These are phyloP conservation scores for Acer saccharum DNA, from an alignment of 345 rosid species.

Conservation along the genomic window DNA sequence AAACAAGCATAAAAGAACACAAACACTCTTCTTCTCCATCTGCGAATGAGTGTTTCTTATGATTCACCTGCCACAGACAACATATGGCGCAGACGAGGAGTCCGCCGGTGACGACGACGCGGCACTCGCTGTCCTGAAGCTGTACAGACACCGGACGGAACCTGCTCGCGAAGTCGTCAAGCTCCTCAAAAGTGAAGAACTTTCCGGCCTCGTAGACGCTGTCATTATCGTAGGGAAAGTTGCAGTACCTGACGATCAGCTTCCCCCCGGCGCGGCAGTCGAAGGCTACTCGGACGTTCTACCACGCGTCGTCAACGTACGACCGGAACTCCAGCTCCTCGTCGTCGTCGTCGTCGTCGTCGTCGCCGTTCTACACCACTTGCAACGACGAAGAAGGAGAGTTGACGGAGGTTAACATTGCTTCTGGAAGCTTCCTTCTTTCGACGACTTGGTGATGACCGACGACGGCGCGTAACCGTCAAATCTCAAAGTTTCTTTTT, in stretches of 20 bases:
- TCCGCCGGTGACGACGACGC: conserved; percentile 19
- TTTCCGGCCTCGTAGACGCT: conserved; percentile 16
- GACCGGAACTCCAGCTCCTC: conserved; percentile 34
- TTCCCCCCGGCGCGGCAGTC: conserved; percentile 22
- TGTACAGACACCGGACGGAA: conserved; percentile 44
- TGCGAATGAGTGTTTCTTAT: no score
- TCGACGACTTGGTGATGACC: no score
- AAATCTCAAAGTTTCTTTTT: no score
- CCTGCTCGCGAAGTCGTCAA: conserved; percentile 29
- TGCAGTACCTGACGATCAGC: conserved; percentile 29
- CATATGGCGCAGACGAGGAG: conserved; percentile 38
- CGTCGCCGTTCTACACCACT: neutral
- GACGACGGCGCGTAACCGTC: no score
- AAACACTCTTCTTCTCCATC: no score
- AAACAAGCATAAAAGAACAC: no score
- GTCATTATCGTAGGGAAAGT: conserved; percentile 25
- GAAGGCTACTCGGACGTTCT: conserved; percentile 23
- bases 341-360: no score
- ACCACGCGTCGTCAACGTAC: conserved; percentile 45
- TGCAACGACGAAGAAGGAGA: no score
- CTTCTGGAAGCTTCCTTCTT: no score
- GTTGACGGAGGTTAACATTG: no score
- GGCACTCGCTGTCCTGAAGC: conserved; percentile 47
- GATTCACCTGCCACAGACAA: no score
- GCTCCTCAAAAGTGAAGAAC: conserved; percentile 21